phyloP scores from a whole-genome alignment of 169 alveolate species.

The Neospora caninum region DNA sequence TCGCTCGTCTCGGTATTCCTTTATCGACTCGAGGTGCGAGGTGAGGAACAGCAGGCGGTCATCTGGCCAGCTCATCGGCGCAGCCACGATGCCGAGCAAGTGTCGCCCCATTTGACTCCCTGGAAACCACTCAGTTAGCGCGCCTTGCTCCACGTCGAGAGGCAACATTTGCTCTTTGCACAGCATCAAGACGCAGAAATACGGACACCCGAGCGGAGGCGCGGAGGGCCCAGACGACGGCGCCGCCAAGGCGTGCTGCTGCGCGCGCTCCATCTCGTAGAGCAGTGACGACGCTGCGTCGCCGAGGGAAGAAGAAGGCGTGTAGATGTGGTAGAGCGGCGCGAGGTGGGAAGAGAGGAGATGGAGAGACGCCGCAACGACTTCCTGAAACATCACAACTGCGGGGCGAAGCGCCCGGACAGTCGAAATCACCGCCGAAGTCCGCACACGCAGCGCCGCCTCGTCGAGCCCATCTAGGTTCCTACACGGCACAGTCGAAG shows the following conservation, averaged over 20 bases:
- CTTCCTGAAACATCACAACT: conserved; percentile 54
- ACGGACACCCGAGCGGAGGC: conserved; percentile 51
- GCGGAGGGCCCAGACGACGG: background rate
- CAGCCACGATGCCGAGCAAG: conserved; percentile 50
- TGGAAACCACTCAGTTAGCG: conserved; percentile 50
- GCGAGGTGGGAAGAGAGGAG: conserved; percentile 46
- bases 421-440: background rate
- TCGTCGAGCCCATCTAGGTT: conserved; percentile 58
- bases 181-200: conserved; percentile 54
- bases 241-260: background rate
- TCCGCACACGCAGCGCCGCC: conserved; percentile 51
- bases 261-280: background rate
- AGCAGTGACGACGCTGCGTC: background rate
- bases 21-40: conserved; percentile 63
- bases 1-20: conserved; percentile 16
- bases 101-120: conserved; percentile 65
- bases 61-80: conserved; percentile 50
- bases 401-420: conserved; percentile 57
- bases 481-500: conserved; percentile 1
- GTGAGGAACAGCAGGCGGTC: conserved; percentile 62
- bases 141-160: conserved; percentile 18
- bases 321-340: conserved; percentile 35
- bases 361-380: conserved; percentile 23
- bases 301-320: background rate
- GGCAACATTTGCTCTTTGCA: conserved; percentile 60